A percentile compares a stretch with the other conserved stretches of the same genome.
Conservation (phyloP, 2,329 filamentous ascomycete species). For the Aspergillus puulaauensis region DNA sequence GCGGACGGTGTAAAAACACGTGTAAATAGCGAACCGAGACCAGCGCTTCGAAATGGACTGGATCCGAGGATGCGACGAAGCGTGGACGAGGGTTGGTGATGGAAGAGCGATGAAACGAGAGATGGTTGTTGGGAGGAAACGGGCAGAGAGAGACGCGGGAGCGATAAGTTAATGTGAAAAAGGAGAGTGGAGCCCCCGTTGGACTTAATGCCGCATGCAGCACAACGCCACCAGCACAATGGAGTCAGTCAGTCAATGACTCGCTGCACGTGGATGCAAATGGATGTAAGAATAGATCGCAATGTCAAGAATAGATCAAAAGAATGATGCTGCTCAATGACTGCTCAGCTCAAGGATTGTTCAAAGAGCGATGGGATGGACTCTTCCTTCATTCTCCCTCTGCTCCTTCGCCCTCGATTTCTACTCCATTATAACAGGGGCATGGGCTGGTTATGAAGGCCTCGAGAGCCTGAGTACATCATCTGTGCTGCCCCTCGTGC, state of each 20-base stretch:
- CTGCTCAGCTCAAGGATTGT: too few relatives aligned
- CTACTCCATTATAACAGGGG: slow-evolving; percentile 11
- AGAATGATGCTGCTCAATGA: background rate
- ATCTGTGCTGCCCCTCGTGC: background rate
- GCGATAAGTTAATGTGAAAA: slow-evolving; percentile 25
- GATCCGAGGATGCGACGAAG: slow-evolving; percentile 33
- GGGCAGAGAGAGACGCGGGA: slow-evolving; percentile 12
- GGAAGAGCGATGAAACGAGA: slow-evolving; percentile 30
- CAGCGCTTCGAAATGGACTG: slow-evolving; percentile 25
- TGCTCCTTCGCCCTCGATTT: slow-evolving; percentile 6
- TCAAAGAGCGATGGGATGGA: background rate
- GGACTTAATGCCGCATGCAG: background rate
- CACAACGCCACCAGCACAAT: slow-evolving; percentile 1
- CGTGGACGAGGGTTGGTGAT: slow-evolving; percentile 53
- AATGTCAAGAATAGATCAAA: too few relatives aligned
- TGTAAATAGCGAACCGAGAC: slow-evolving; percentile 1
- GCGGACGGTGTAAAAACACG: slow-evolving; percentile 20
- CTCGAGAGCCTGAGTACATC: background rate
- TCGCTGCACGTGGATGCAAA: background rate
- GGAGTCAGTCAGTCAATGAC: background rate
- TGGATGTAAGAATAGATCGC: background rate
- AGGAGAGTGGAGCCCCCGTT: slow-evolving; percentile 9
- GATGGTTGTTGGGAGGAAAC: slow-evolving; percentile 13
- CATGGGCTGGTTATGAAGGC: slow-evolving; percentile 14
- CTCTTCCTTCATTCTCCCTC: slow-evolving; percentile 14